Conservation (phyloP, 257 asterid species). For the Solanum pimpinellifolium region DNA sequence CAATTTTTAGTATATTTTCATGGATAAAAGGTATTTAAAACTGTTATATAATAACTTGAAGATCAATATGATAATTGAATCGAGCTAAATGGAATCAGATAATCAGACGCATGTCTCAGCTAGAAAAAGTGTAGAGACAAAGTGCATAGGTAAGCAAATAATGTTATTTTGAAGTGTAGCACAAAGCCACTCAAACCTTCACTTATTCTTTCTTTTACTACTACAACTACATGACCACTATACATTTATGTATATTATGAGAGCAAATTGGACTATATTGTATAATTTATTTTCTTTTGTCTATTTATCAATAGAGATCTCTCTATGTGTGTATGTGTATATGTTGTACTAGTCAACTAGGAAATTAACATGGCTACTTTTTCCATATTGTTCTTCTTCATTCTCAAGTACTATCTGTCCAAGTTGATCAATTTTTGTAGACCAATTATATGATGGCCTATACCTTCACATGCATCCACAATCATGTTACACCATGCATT, state of each 20-base stretch:
- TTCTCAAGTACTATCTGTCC: slow-evolving; percentile 15
- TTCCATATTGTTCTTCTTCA: not conserved
- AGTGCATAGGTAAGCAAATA: slow-evolving; percentile 16
- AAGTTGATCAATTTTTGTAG: slow-evolving; percentile 14
- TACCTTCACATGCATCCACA: slow-evolving; percentile 31
- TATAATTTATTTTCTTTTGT: not conserved
- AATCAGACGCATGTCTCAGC: not conserved
- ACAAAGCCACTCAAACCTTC: slow-evolving; percentile 24
- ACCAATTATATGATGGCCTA: slow-evolving; percentile 10
- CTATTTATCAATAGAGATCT: not conserved
- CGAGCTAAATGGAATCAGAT: not conserved
- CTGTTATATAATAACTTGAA: not conserved
- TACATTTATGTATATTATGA: not conserved
- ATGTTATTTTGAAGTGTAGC: slow-evolving; percentile 24
- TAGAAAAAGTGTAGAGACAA: not conserved
- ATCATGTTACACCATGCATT: slow-evolving; percentile 1
- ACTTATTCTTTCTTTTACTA: slow-evolving; percentile 42
- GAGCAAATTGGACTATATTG: not conserved
- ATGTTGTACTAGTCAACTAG: slow-evolving; percentile 24
- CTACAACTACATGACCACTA: slow-evolving; percentile 18
- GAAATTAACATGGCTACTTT: slow-evolving; percentile 14
- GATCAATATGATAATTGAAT: not conserved
- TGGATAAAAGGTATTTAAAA: not conserved
- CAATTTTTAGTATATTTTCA: not conserved
- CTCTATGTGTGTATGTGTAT: not conserved